Evolutionary conservation across 2,329 filamentous ascomycete genomes (phyloP).

Genomic region (Penicillium sp.): DNA sequence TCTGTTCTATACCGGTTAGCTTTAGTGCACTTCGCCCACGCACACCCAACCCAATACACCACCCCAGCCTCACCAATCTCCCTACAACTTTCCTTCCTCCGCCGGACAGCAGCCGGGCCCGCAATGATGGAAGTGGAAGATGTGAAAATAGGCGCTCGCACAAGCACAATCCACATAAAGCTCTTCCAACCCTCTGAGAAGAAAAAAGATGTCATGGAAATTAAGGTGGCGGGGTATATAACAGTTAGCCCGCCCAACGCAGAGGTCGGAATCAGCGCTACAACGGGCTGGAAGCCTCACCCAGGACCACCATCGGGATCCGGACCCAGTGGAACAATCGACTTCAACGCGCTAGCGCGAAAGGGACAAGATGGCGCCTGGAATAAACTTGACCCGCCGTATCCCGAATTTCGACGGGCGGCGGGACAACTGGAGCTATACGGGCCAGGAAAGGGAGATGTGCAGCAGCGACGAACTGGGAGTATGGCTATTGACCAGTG

Average conservation of each 20-base stretch:
- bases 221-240: constrained; percentile 67
- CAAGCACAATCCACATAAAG: constrained; percentile 66
- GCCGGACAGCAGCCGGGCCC: constrained; percentile 63
- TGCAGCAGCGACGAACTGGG: constrained; percentile 19
- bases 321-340: constrained; percentile 34
- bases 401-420: constrained; percentile 51
- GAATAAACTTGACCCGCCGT: constrained; percentile 31
- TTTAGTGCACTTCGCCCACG: constrained; percentile 62
- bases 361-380: constrained; percentile 34
- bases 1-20: constrained; percentile 65
- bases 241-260: constrained; percentile 64
- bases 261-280: constrained; percentile 62
- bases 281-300: constrained; percentile 58
- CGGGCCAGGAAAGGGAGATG: constrained; percentile 36
- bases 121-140: constrained; percentile 64
- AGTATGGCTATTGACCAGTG: constrained; percentile 63
- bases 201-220: constrained; percentile 47
- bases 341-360: constrained; percentile 24
- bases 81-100: constrained; percentile 68
- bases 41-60: constrained; percentile 56
- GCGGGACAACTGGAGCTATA: constrained; percentile 55
- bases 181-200: constrained; percentile 48
- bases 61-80: constrained; percentile 62
- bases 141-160: constrained; percentile 67
- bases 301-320: constrained; percentile 49